phyloP scores from a whole-genome alignment of 108 stramenopile species.

The Stephanodiscus triporus region DNA sequence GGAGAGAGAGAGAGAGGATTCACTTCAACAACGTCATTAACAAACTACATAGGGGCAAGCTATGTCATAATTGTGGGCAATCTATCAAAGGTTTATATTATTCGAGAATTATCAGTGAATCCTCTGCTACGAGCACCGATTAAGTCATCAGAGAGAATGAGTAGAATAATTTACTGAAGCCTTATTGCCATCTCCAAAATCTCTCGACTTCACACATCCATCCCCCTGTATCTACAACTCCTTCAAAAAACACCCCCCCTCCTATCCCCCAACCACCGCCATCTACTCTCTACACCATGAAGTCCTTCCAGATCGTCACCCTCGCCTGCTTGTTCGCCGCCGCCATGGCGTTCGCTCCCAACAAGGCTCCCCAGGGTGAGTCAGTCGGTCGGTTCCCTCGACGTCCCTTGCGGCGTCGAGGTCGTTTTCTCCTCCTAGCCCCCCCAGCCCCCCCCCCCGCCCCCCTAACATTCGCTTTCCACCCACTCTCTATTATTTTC shows the following conservation, averaged over 20 bases:
- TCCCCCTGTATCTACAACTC: neutral
- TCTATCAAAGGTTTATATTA: too few species aligned
- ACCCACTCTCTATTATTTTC: neutral
- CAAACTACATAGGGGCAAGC: too few species aligned
- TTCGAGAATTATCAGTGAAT: too few species aligned
- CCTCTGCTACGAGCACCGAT: too few species aligned
- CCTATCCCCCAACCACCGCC: neutral
- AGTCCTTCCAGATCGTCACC: slow-evolving; percentile 84
- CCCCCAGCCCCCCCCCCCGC: neutral
- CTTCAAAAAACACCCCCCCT: neutral
- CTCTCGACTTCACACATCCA: neutral
- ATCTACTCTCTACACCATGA: too few species aligned
- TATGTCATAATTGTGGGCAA: too few species aligned
- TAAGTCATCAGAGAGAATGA: too few species aligned
- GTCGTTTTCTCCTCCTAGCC: neutral
- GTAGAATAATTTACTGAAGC: too few species aligned
- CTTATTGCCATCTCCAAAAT: too few species aligned
- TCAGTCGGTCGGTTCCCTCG: neutral
- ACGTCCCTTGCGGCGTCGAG: too few species aligned
- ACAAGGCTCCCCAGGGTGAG: slow-evolving; percentile 75
- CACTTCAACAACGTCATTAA: slow-evolving; percentile 16
- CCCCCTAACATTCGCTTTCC: neutral
- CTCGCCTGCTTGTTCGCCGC: slow-evolving; percentile 74
- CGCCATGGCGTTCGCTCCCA: slow-evolving; percentile 85
- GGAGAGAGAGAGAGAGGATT: neutral